phyloP scores from a whole-genome alignment of 2,329 filamentous ascomycete species.

The Colletotrichum shisoi region DNA sequence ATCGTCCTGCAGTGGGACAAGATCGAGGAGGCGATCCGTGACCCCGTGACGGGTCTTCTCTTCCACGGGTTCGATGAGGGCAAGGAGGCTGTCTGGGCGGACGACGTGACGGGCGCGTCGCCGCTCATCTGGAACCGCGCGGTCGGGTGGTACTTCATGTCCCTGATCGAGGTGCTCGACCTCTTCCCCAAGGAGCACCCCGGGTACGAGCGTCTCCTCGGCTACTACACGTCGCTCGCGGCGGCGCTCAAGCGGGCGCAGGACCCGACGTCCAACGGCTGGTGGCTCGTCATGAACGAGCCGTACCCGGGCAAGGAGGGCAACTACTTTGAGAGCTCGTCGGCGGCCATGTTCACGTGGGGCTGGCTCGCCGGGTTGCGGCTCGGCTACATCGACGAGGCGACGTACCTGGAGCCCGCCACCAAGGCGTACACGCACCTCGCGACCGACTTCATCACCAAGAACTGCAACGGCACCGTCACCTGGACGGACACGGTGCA shows the following conservation, averaged over 20 bases:
- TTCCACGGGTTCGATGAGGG: slow-evolving; percentile 64
- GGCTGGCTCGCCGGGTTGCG: slow-evolving; percentile 57
- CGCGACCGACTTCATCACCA: slow-evolving; percentile 54
- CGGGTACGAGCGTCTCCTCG: slow-evolving; percentile 49
- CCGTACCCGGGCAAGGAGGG: slow-evolving; percentile 56
- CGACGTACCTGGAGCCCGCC: slow-evolving; percentile 42
- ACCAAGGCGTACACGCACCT: slow-evolving; percentile 49
- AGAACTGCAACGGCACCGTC: slow-evolving; percentile 57
- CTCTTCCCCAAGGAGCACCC: slow-evolving; percentile 52
- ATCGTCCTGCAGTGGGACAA: slow-evolving; percentile 56
- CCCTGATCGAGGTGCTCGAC: slow-evolving; percentile 60
- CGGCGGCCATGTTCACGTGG: slow-evolving; percentile 66
- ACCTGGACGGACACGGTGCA: slow-evolving; percentile 61
- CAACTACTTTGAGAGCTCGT: slow-evolving; percentile 69
- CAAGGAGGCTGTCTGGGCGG: slow-evolving; percentile 61
- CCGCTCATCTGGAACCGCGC: slow-evolving; percentile 62
- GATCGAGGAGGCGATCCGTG: slow-evolving; percentile 53
- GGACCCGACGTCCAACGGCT: slow-evolving; percentile 56
- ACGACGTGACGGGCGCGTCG: slow-evolving; percentile 57
- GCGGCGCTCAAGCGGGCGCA: slow-evolving; percentile 53
- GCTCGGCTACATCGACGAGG: slow-evolving; percentile 44
- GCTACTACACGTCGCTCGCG: slow-evolving; percentile 54
- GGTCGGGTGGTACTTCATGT: slow-evolving; percentile 63
- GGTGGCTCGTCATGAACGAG: slow-evolving; percentile 66
- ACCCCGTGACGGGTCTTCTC: slow-evolving; percentile 53